Conservation (phyloP, 768 basidiomycete species). For the Lentinula aciculospora region DNA sequence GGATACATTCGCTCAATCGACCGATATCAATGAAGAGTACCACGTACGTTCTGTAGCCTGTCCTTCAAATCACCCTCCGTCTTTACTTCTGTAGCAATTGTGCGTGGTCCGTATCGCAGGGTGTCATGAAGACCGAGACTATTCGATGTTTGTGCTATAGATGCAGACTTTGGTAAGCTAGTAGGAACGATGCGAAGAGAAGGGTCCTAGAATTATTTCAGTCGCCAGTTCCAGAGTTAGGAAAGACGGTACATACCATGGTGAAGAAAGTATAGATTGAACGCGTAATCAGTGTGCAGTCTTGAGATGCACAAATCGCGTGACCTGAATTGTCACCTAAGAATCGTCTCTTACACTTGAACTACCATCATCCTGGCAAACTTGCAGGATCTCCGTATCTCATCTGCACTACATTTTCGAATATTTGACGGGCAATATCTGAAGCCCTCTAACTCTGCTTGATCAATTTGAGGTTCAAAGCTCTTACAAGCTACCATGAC, state of each 20-base stretch:
- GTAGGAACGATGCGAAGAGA: constrained; percentile 65
- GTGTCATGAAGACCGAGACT: constrained; percentile 84
- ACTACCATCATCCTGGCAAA: constrained; percentile 1
- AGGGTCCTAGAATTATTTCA: constrained; percentile 26
- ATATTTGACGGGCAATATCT: background rate
- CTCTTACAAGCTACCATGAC: constrained; percentile 1
- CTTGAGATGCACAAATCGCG: background rate
- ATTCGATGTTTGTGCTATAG: constrained; percentile 63
- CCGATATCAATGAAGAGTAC: background rate
- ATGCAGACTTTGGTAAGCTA: constrained; percentile 48
- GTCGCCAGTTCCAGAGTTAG: background rate
- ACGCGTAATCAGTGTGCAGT: constrained; percentile 25
- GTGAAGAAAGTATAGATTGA: background rate
- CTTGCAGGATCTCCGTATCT: background rate
- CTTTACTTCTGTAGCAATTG: constrained; percentile 69
- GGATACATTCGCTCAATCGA: background rate
- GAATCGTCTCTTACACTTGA: background rate
- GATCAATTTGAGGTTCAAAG: constrained; percentile 22
- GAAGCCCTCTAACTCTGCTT: constrained; percentile 20
- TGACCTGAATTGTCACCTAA: constrained; percentile 6
- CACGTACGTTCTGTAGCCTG: constrained; percentile 71
- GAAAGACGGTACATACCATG: background rate
- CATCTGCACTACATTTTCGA: background rate
- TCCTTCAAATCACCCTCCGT: constrained; percentile 55
- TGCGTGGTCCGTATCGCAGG: constrained; percentile 78